Base-by-base conservation (phyloP, 257 asterid species). In the Solanum raphanifolium region DNA sequence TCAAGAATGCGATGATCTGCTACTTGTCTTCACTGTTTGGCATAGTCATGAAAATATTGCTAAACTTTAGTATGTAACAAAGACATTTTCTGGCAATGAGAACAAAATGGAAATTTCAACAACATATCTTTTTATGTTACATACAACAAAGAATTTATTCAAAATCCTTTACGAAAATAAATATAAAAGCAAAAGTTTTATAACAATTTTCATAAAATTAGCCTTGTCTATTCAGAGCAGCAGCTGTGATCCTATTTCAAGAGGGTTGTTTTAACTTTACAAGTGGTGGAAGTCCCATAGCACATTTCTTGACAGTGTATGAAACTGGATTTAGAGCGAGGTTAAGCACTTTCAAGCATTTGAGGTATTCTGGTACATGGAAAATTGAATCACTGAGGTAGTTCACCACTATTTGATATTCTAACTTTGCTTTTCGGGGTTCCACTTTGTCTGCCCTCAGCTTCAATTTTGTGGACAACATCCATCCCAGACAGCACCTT, bases 401-500 rank as follows among this genome's bases (percentile, higher is more conserved):
- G 62, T 89, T 96, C 95, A 78, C 99, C 99, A 52, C 98, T 92
- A 88, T 93, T 93, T 65, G 95, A 66, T 87, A 96, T 92, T 48
- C 65, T 66, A 69, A 95, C 98, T 69, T 83, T 89, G 89, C 87
- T 90, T 90, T 89, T 93, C 32, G 98, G 99, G 10, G 87, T 84
- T 84, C 99, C 99, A 52, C 91, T 91, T 90, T 91, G 90, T 15
- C 89, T 81, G 60, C 99, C 98, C 88, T 93, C 88, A 27, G 93
- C 93, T 92, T 96, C 99, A 35, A 96, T 90, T 91, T 91, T 94
- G 90, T 66, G 74, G 72, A 96, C 95, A 35, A 96, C 94, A 73
- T 96, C 98, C 99, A 96, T 95, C 16, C 99, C 99, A 0, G 98
- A 94, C 20, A 96, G 85, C 90, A 96, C 99, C 91, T 95, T 92